Evolutionary conservation across 345 rosid species (phyloP).

Genomic region (Eucalyptus regnans): DNA sequence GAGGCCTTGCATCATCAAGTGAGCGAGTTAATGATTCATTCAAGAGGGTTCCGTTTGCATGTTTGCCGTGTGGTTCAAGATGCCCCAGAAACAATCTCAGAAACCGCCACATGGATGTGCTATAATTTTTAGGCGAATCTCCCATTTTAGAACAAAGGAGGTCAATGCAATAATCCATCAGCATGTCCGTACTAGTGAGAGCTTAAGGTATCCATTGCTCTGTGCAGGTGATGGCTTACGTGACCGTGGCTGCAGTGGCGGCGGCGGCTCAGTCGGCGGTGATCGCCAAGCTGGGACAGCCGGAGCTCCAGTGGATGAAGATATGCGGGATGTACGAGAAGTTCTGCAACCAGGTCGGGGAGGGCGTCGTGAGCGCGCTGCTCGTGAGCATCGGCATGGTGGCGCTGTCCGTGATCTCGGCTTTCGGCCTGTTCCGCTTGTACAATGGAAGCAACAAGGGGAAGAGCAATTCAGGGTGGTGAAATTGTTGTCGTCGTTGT

Average conservation of each 20-base stretch:
- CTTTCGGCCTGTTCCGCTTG: conserved; percentile 77
- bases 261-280: conserved; percentile 62
- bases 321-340: conserved; percentile 66
- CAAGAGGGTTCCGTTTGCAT: background rate
- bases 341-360: conserved; percentile 67
- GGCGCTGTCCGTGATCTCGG: conserved; percentile 49
- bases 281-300: conserved; percentile 63
- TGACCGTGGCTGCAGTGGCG: conserved; percentile 62
- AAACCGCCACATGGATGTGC: background rate
- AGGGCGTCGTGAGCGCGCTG: conserved; percentile 43
- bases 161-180: background rate
- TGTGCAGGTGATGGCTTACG: conserved; percentile 65
- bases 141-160: background rate
- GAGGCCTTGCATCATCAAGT: background rate
- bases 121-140: background rate
- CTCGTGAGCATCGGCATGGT: conserved; percentile 47
- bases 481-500: background rate
- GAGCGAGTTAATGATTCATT: background rate
- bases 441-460: conserved; percentile 28
- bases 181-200: background rate
- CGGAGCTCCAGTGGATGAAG: conserved; percentile 83
- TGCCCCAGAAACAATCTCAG: background rate
- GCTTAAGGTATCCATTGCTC: background rate
- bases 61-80: background rate
- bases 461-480: conserved; percentile 15